Evolutionary conservation across 2,329 filamentous ascomycete species (phyloP), one percentile per base, ranked within the genome.

Genomic region (Chaetomium sp.): DNA sequence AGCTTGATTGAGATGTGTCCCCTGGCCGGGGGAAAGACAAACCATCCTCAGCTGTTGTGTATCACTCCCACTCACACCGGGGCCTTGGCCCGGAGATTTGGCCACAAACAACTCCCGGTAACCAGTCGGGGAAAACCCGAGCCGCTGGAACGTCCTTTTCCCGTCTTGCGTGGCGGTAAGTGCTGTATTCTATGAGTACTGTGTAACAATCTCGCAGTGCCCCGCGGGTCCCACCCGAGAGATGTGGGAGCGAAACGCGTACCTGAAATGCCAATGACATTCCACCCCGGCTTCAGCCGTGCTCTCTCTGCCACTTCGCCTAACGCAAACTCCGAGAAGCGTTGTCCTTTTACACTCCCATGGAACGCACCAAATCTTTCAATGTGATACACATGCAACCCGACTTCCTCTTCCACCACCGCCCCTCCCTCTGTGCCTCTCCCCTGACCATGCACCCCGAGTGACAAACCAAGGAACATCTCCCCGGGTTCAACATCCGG

Each of bases 331-430:
- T 62, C 61, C 1, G 63, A 59, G 49, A 69, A 69, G 10, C 63
- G 46, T 40, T 41, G 19, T 60, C 33, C 11, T 40, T n/a, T 12
- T 41, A 6, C 19, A 35, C 6, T 7, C 40, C 14, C 11, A 9
- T 4, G 1, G 8, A 27, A 11, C 6, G 36, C 55, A 57, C 6
- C 49, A 37, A 67, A 67, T 11, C 64, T 61, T 58, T 72, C 69
- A 55, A 72, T 61, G 52, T 72, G 70, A 59, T 70, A 72, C 5
- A 72, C 62, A 60, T 72, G 70, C 48, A 72, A 50, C 4, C 69
- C 69, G 6, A 70, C 63, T 36, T 60, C 62, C 2, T 44, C 49
- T 36, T 14, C 54, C 36, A 34, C 48, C 10, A 42, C 38, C n/a
- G 52, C 40, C 37, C 47, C 10, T 9, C n/a, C 33, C 33, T n/a